phyloP scores from a whole-genome alignment of 768 basidiomycete genomes.

The Tricholoma furcatifolium region DNA sequence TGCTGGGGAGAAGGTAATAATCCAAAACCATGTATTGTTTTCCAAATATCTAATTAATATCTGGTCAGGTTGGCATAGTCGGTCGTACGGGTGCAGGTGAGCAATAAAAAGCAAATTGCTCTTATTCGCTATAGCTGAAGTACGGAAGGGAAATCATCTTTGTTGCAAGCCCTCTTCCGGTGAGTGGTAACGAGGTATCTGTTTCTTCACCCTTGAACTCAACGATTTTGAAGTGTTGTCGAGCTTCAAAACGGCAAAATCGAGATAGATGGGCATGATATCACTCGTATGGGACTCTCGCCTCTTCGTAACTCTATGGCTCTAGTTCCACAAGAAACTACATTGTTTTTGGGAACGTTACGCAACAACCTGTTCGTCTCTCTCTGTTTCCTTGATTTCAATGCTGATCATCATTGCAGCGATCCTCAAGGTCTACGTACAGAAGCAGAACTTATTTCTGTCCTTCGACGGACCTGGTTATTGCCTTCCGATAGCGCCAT shows the following conservation, averaged over 20 bases:
- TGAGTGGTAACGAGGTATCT: constrained; percentile 17
- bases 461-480: constrained; percentile 59
- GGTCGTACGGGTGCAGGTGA: constrained; percentile 46
- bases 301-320: constrained; percentile 52
- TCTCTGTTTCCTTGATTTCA: not conserved
- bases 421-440: constrained; percentile 39
- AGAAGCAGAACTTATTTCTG: constrained; percentile 62
- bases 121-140: not conserved
- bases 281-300: constrained; percentile 52
- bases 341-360: constrained; percentile 51
- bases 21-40: not conserved
- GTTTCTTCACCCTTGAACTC: not conserved
- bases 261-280: constrained; percentile 55
- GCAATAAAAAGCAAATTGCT: not conserved
- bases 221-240: constrained; percentile 42
- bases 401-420: constrained; percentile 1
- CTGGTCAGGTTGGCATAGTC: constrained; percentile 43
- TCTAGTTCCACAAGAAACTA: constrained; percentile 67
- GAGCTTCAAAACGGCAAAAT: constrained; percentile 59
- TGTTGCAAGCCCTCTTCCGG: constrained; percentile 59
- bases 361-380: constrained; percentile 42
- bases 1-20: constrained; percentile 64
- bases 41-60: not conserved
- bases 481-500: constrained; percentile 46
- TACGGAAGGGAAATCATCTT: constrained; percentile 48